phyloP scores from a whole-genome alignment of 1,139 yeast genomes.

The Scheffersomyces parashehatae region DNA sequence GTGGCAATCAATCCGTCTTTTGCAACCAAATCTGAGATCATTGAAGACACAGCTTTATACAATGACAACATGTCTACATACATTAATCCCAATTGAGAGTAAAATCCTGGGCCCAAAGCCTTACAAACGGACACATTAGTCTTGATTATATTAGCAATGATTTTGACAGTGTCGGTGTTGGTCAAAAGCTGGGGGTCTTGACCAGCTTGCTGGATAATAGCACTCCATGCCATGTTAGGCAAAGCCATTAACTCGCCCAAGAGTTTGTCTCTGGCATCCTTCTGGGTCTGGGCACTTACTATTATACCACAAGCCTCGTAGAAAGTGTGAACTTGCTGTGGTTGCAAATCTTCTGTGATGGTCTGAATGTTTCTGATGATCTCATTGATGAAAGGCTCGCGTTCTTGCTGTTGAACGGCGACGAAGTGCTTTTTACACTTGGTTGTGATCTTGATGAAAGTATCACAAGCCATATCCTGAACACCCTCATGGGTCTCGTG shows the following conservation, averaged over 20 bases:
- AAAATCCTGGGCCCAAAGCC: conserved; percentile 89
- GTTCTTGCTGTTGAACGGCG: conserved; percentile 78
- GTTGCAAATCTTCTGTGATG: conserved; percentile 89
- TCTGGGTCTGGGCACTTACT: conserved; percentile 74
- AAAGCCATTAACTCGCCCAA: conserved; percentile 80
- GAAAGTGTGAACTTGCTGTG: conserved; percentile 97
- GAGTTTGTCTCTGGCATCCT: conserved; percentile 67
- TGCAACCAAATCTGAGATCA: conserved; percentile 81
- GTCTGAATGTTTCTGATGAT: conserved; percentile 79
- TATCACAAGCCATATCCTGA: conserved; percentile 99
- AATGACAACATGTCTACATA: conserved; percentile 88
- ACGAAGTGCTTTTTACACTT: conserved; percentile 97
- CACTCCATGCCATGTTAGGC: conserved; percentile 94
- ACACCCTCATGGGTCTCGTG: conserved; percentile 99
- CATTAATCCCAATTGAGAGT: conserved; percentile 82
- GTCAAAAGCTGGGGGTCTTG: conserved; percentile 82
- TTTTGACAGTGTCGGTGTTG: conserved; percentile 86
- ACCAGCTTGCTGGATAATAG: conserved; percentile 85
- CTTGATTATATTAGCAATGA: conserved; percentile 88
- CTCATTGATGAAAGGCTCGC: conserved; percentile 91
- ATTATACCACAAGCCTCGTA: conserved; percentile 97
- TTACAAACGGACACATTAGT: conserved; percentile 94
- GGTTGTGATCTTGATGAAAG: conserved; percentile 90
- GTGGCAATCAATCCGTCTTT: conserved; percentile 84
- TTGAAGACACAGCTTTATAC: conserved; percentile 86